Evolutionary conservation across 495 filamentous ascomycete genomes (phyloP).

Genomic region (Xylaria curta): DNA sequence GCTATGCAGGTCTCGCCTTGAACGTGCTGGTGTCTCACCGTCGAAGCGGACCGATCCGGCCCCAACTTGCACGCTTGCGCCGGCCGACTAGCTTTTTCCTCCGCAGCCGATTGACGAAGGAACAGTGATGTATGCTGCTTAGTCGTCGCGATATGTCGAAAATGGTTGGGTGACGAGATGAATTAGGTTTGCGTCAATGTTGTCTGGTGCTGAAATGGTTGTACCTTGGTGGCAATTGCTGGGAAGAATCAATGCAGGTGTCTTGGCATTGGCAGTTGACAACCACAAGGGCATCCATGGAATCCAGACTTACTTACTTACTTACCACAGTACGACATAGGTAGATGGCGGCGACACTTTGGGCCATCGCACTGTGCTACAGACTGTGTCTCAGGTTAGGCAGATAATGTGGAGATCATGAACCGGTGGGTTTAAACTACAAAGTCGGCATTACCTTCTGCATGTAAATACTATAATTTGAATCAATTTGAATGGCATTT

Average conservation of each 20-base stretch:
- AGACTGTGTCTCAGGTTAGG: not conserved
- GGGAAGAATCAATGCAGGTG: not conserved
- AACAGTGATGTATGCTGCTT: not conserved
- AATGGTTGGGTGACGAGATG: not conserved
- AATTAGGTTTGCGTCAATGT: not conserved
- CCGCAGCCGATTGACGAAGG: not conserved
- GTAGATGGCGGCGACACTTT: not conserved
- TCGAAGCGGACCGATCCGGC: slow-evolving; percentile 19
- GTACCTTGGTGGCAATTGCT: slow-evolving; percentile 5
- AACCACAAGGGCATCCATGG: no score
- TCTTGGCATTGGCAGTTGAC: no score
- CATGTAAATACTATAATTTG: no score
- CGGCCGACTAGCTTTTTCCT: not conserved
- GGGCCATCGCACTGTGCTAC: not conserved
- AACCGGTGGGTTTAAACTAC: no score
- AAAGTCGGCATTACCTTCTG: no score
- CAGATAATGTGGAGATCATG: no score
- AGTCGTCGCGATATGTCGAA: not conserved
- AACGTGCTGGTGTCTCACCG: not conserved
- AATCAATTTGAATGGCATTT: no score
- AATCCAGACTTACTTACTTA: no score
- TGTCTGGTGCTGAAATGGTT: not conserved
- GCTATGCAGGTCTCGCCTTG: not conserved
- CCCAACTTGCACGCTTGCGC: not conserved
- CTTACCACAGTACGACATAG: not conserved